Evolutionary conservation across 73 alveolate genomes (phyloP).

Genomic region (Tetrahymena thermophila): DNA sequence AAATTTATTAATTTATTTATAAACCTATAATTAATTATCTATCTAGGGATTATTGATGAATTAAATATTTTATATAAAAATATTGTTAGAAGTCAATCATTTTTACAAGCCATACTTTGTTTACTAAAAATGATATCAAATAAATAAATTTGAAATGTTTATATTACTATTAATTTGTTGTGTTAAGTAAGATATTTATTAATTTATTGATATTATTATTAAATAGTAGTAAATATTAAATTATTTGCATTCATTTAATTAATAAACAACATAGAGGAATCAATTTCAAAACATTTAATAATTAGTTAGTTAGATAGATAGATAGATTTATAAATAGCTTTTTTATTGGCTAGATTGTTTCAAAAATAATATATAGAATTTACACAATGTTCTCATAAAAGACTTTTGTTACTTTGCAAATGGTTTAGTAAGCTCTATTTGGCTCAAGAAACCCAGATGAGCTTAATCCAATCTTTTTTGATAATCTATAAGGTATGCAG

Average conservation of each 20-base stretch:
- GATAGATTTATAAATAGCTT: too few relatives aligned
- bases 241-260: not conserved
- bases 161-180: too few relatives aligned
- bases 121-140: not conserved
- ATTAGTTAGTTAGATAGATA: not conserved
- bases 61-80: too few relatives aligned
- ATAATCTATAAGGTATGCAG: not conserved
- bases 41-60: too few relatives aligned
- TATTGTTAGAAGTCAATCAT: not conserved
- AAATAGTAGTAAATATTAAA: not conserved
- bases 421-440: not conserved
- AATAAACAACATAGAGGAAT: not conserved
- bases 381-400: not conserved
- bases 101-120: not conserved
- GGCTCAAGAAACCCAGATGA: not conserved
- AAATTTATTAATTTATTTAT: too few relatives aligned
- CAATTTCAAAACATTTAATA: too few relatives aligned
- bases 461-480: not conserved
- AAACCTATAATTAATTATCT: too few relatives aligned
- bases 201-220: too few relatives aligned
- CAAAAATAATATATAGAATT: not conserved
- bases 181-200: not conserved
- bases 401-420: not conserved
- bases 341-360: too few relatives aligned
- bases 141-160: too few relatives aligned